phyloP scores from a whole-genome alignment of 192 early-diverging fungal genomes.

The Backusella tarrabulga region DNA sequence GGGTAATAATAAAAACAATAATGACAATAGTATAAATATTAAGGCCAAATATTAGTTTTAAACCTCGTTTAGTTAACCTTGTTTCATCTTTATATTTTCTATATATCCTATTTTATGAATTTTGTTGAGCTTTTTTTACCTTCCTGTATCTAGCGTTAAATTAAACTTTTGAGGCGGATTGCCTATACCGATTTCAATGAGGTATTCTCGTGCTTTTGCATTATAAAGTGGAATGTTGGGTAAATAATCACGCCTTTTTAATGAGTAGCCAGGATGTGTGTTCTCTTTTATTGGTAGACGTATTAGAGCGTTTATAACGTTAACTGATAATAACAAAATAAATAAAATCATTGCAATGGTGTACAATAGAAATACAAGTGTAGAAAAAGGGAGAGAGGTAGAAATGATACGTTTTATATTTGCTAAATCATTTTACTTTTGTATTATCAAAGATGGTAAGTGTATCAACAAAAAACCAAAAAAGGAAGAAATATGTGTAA shows the following conservation, averaged over 20 bases:
- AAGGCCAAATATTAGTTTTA: neutral
- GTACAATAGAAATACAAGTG: neutral
- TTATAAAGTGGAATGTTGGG: conserved; percentile 11
- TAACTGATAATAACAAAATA: neutral
- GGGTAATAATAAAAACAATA: neutral
- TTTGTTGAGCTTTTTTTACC: conserved; percentile 9
- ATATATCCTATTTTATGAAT: neutral
- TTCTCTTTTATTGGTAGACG: neutral
- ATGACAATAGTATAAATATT: neutral
- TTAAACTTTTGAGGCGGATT: conserved; percentile 90
- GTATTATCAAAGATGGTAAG: neutral
- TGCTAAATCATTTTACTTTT: neutral
- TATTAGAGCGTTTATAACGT: neutral
- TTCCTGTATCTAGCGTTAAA: conserved; percentile 85
- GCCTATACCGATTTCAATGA: conserved; percentile 68
- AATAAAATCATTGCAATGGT: neutral
- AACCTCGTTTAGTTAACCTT: neutral
- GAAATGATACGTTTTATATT: neutral
- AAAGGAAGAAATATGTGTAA: neutral
- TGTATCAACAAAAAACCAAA: conserved; percentile 10
- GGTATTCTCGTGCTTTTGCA: conserved; percentile 27
- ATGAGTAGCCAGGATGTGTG: neutral
- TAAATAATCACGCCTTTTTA: conserved; percentile 5
- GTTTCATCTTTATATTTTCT: neutral
- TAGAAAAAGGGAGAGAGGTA: neutral